Evolutionary conservation across 805 yeast genomes (phyloP).

Genomic region (Sugiyamaella chiloensis): DNA sequence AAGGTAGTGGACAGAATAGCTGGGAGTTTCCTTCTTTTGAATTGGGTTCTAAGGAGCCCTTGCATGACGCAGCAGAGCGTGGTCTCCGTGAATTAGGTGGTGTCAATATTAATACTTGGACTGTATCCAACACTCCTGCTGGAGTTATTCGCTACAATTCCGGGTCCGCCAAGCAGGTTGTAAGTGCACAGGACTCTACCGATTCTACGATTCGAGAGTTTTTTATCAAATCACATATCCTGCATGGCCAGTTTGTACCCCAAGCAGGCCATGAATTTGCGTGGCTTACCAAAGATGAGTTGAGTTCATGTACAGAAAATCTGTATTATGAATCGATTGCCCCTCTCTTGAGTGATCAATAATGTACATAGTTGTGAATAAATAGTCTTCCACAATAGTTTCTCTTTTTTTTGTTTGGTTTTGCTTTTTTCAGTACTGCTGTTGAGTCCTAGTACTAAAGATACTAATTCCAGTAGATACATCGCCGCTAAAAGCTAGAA

Average conservation of each 20-base stretch:
- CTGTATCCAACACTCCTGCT: constrained; percentile 87
- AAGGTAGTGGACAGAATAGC: constrained; percentile 30
- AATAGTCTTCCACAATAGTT: background rate
- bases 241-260: constrained; percentile 72
- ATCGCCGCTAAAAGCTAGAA: constrained; percentile 31
- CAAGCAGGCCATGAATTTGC: constrained; percentile 50
- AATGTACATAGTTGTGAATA: background rate
- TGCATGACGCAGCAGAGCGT: constrained; percentile 70
- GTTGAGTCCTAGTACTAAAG: constrained; percentile 1
- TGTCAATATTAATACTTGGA: constrained; percentile 73
- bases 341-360: constrained; percentile 24
- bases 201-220: constrained; percentile 50
- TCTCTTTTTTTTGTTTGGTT: background rate
- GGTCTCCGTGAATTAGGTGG: constrained; percentile 76
- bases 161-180: constrained; percentile 17
- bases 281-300: constrained; percentile 86
- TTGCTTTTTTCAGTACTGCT: too few species aligned
- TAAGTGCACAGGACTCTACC: constrained; percentile 20
- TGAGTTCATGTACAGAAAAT: constrained; percentile 48
- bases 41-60: constrained; percentile 44
- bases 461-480: constrained; percentile 22
- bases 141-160: constrained; percentile 51
- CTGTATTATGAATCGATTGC: constrained; percentile 55
- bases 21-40: constrained; percentile 85
- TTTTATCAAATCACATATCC: constrained; percentile 79